These are phyloP conservation scores for Curvularia hawaiiensis DNA, from an alignment of 2,329 filamentous ascomycete genomes.

Conservation along the genomic window DNA sequence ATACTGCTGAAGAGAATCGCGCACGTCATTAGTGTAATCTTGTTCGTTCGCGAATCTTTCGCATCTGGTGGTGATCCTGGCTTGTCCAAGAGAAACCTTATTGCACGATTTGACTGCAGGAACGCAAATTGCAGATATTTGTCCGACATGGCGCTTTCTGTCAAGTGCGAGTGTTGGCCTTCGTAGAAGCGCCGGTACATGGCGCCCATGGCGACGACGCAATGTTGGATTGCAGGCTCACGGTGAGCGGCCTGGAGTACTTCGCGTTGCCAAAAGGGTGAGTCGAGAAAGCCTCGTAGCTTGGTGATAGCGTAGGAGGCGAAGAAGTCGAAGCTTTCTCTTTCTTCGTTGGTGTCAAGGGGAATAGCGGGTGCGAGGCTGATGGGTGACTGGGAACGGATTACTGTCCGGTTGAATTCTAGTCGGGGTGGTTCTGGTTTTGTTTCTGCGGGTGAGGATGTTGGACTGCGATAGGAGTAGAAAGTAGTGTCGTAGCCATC, in stretches of 20 bases:
- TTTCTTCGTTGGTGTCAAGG: constrained; percentile 30
- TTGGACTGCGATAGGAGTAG: constrained; percentile 1
- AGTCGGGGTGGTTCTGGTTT: constrained; percentile 1
- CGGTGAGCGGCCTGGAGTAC: constrained; percentile 40
- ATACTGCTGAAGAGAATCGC: constrained; percentile 41
- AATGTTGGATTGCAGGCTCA: constrained; percentile 38
- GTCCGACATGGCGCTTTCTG: constrained; percentile 30
- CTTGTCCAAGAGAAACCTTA: constrained; percentile 28
- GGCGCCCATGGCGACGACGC: constrained; percentile 38
- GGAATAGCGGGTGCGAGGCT: constrained; percentile 24
- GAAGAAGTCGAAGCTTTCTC: constrained; percentile 41
- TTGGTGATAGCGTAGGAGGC: constrained; percentile 31
- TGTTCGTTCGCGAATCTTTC: constrained; percentile 21
- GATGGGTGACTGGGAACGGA: constrained; percentile 14
- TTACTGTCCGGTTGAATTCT: background rate
- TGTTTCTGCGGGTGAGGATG: constrained; percentile 1
- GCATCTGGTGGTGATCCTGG: background rate
- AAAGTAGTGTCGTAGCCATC: constrained; percentile 36
- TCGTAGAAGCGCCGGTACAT: constrained; percentile 41
- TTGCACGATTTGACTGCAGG: constrained; percentile 38
- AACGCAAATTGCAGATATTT: constrained; percentile 38
- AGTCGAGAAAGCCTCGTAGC: constrained; percentile 37
- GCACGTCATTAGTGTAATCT: constrained; percentile 38
- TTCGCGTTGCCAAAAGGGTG: constrained; percentile 40
- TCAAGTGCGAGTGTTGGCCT: constrained; percentile 24